Evolutionary conservation across 768 basidiomycete genomes (phyloP).

Genomic region (Leccinum incarnatum): DNA sequence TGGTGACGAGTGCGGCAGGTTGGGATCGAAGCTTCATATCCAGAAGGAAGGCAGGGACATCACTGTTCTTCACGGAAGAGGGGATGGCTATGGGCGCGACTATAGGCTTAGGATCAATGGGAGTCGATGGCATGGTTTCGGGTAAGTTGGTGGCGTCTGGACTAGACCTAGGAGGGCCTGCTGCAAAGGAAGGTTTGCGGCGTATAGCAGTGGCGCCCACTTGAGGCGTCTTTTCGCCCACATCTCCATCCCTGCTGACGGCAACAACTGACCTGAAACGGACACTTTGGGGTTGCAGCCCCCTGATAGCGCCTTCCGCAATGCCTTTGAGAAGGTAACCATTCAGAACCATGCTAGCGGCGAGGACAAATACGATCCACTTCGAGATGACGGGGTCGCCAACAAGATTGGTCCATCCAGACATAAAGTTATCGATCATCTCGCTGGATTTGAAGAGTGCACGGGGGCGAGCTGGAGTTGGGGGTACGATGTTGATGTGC

Average conservation of each 20-base stretch:
- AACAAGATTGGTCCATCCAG: constrained; percentile 84
- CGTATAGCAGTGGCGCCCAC: constrained; percentile 10
- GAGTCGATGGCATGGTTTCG: constrained; percentile 14
- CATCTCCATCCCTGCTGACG: constrained; percentile 20
- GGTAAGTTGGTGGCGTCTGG: constrained; percentile 14
- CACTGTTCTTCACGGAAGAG: constrained; percentile 17
- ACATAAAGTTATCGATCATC: constrained; percentile 82
- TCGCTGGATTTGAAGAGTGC: constrained; percentile 42
- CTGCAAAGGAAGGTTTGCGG: constrained; percentile 23
- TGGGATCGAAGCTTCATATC: constrained; percentile 36
- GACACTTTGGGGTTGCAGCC: constrained; percentile 30
- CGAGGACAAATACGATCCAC: constrained; percentile 89
- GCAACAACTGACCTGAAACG: constrained; percentile 27
- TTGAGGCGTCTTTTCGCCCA: constrained; percentile 18
- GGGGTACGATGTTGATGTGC: constrained; percentile 47
- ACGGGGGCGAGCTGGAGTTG: constrained; percentile 29
- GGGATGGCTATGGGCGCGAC: constrained; percentile 26
- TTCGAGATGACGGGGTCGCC: constrained; percentile 94
- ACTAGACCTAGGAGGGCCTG: constrained; percentile 22
- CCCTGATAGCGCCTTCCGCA: constrained; percentile 49
- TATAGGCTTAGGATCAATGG: constrained; percentile 13
- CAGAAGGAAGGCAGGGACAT: constrained; percentile 28
- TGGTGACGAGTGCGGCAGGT: constrained; percentile 11
- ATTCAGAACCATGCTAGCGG: constrained; percentile 84
- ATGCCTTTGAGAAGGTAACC: constrained; percentile 91